A percentile compares a stretch with the other conserved stretches of the same genome.
Conservation (phyloP, 257 asterid genomes). For the Rubia yunnanensis region DNA sequence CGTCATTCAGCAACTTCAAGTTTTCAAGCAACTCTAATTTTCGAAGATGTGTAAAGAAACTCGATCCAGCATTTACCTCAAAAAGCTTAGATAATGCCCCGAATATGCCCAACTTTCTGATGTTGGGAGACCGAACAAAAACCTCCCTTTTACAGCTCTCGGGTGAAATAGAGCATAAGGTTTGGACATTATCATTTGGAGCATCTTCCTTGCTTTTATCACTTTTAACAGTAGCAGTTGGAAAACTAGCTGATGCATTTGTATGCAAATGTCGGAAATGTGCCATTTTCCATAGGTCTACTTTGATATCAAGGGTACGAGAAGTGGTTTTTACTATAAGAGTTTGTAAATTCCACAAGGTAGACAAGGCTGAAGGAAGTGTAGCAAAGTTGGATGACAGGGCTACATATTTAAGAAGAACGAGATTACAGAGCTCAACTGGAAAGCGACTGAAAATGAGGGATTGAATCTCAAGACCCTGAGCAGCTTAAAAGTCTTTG, state of each 20-base stretch:
- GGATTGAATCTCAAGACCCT: conserved; percentile 24
- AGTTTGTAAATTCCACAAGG: conserved; percentile 16
- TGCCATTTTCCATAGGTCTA: conserved; percentile 11
- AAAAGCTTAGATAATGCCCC: conserved; percentile 32
- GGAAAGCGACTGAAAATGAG: conserved; percentile 15
- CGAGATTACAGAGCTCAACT: not conserved
- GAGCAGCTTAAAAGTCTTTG: conserved; percentile 18
- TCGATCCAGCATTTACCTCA: conserved; percentile 25
- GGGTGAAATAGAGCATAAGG: conserved; percentile 45
- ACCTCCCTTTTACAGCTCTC: conserved; percentile 51
- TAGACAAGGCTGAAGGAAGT: conserved; percentile 8
- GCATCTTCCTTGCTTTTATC: not conserved
- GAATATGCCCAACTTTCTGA: conserved; percentile 39
- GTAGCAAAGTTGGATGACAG: not conserved
- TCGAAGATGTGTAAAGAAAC: conserved; percentile 31
- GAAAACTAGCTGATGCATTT: conserved; percentile 13
- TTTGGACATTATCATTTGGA: conserved; percentile 33
- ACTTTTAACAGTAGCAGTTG: conserved; percentile 12
- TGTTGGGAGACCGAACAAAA: conserved; percentile 31
- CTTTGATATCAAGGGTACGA: conserved; percentile 5
- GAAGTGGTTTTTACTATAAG: conserved; percentile 9
- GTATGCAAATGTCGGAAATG: conserved; percentile 13
- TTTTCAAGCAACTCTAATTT: conserved; percentile 34
- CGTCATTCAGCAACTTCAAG: conserved; percentile 38
- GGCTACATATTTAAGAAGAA: conserved; percentile 9